phyloP scores from a whole-genome alignment of 306 rosid species.

The Castanospermum australe region DNA sequence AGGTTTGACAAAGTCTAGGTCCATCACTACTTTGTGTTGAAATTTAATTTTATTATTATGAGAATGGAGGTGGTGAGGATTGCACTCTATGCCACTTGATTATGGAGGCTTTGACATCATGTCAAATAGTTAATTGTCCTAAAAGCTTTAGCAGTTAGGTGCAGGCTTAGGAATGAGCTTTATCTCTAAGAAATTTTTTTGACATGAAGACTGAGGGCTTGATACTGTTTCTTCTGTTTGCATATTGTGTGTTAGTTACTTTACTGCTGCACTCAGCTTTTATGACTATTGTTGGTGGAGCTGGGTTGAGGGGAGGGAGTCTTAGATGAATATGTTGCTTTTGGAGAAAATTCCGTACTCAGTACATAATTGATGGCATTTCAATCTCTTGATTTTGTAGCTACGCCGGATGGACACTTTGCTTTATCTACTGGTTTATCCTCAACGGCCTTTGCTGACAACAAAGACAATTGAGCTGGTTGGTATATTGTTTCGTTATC shows the following conservation, averaged over 20 bases:
- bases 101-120: neutral
- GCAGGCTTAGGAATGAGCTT: neutral
- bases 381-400: constrained; percentile 39
- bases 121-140: neutral
- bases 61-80: neutral
- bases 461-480: constrained; percentile 95
- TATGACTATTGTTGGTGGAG: neutral
- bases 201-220: neutral
- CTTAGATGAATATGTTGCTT: neutral
- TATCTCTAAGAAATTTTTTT: neutral
- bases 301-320: neutral
- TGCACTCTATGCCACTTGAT: neutral
- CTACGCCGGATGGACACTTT: constrained; percentile 75
- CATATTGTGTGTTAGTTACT: constrained; percentile 5
- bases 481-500: constrained; percentile 36
- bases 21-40: neutral
- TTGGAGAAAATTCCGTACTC: neutral
- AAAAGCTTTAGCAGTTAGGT: neutral
- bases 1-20: neutral
- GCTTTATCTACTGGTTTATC: constrained; percentile 90
- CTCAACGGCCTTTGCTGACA: constrained; percentile 90
- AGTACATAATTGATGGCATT: constrained; percentile 6
- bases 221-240: constrained; percentile 3
- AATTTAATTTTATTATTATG: neutral
- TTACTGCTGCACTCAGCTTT: neutral